A percentile compares a stretch with the other conserved stretches of the same genome.
Conservation (phyloP, 495 filamentous ascomycete genomes). For the Melanomma pulvis-pyrius region DNA sequence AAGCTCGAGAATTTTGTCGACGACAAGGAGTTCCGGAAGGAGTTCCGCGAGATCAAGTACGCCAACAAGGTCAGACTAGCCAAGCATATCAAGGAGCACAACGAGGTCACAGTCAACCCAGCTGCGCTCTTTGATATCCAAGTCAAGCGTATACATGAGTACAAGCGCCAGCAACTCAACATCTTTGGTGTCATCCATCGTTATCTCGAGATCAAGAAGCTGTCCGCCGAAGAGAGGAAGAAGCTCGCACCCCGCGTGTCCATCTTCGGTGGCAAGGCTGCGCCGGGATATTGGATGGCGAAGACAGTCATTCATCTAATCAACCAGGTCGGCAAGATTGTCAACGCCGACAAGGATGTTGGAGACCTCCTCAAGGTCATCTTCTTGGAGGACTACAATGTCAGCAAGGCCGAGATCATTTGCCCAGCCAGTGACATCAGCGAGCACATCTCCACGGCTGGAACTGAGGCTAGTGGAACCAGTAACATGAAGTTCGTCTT, state of each 20-base stretch:
- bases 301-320: conserved; percentile 98
- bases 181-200: conserved; percentile 98
- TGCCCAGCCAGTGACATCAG: conserved; percentile 92
- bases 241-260: conserved; percentile 89
- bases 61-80: conserved; percentile 81
- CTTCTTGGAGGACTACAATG: conserved; percentile 98
- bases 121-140: conserved; percentile 91
- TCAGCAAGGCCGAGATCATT: conserved; percentile 98
- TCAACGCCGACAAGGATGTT: conserved; percentile 89
- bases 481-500: conserved; percentile 99
- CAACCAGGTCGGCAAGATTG: conserved; percentile 86
- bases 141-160: conserved; percentile 99
- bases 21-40: conserved; percentile 85
- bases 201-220: conserved; percentile 83
- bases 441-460: conserved; percentile 98
- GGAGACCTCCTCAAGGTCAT: conserved; percentile 95
- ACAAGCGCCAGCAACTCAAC: conserved; percentile 98
- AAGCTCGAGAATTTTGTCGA: conserved; percentile 78
- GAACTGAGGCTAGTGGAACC: conserved; percentile 74
- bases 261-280: conserved; percentile 97
- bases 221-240: conserved; percentile 82
- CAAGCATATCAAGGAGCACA: conserved; percentile 81
- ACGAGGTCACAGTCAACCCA: conserved; percentile 80
- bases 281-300: conserved; percentile 99
- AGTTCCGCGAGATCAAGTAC: conserved; percentile 89